Evolutionary conservation across 768 basidiomycete species (phyloP), one percentile per base, ranked within the genome.

Genomic region (Russula earlei): DNA sequence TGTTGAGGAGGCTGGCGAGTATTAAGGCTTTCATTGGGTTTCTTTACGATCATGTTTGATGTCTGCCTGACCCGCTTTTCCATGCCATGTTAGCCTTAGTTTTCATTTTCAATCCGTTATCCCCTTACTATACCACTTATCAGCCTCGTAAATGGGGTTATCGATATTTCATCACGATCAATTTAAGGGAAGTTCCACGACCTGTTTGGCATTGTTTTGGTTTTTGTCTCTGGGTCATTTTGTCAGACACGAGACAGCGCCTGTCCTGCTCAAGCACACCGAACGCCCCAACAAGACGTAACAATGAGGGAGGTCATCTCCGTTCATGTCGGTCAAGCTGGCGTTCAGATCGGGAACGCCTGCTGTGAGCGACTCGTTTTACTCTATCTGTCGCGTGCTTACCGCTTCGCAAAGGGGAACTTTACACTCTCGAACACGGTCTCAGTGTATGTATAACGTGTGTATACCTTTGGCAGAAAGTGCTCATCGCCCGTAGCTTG

Each of bases 401-500:
- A 67, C 59, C 63, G 60, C 55, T 29, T 40, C 38, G 17, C 20
- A 66, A 67, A 91, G 89, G 90, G 94, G 94, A 96, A 73, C 83
- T 97, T 60, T 99, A 98, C 77, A 96, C 93, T 63, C 79, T 97
- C 67, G 95, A 99, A 73, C 95, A 97, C 68, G 95, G 95, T 65
- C 77, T 99, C 56, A 90, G 84, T 73, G 94, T 95, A 70, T 68
- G 89, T 78, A 17, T 24, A 31, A 40, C 22, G 55, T 45, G 17
- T 40, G 33, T 54, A 20, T 36, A 15, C 45, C 33, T 25, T 12
- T 27, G 45, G 4, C 8, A 3, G 12, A 48, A 19, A 3, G 15
- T 14, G 33, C 31, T 27, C 47, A 38, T 54, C 25, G 47, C 38
- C 54, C 58, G 33, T 65, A 96, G 94, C 87, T 92, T 53, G 94